Conservation (phyloP, 495 filamentous ascomycete genomes). For the Daldinia vernicosa region DNA sequence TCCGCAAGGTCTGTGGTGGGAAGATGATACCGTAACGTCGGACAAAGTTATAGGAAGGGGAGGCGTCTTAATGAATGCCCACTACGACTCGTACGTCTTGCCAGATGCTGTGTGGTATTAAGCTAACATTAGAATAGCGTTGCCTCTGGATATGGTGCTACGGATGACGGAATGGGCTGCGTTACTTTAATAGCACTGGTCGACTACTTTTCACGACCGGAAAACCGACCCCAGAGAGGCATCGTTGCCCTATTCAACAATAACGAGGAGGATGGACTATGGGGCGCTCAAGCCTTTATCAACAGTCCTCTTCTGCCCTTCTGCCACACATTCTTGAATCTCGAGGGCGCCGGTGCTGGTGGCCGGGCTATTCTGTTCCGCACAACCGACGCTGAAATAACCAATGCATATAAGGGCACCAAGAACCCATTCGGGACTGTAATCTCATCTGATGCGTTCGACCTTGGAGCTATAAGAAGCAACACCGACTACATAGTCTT, state of each 20-base stretch:
- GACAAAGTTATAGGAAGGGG: constrained; percentile 66
- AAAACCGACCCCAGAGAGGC: constrained; percentile 79
- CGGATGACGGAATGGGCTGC: constrained; percentile 92
- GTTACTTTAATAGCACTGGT: constrained; percentile 88
- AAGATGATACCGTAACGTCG: constrained; percentile 49
- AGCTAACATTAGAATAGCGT: constrained; percentile 64
- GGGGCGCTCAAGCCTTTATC: constrained; percentile 86
- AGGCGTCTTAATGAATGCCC: constrained; percentile 90
- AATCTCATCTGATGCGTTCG: constrained; percentile 83
- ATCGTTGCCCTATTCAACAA: constrained; percentile 92
- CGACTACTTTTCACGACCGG: constrained; percentile 81
- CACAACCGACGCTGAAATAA: constrained; percentile 87
- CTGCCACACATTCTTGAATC: constrained; percentile 86
- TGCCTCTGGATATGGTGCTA: constrained; percentile 86
- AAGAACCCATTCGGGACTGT: constrained; percentile 85
- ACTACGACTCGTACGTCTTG: constrained; percentile 74
- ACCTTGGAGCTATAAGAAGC: constrained; percentile 76
- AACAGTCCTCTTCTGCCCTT: constrained; percentile 81
- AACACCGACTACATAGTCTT: constrained; percentile 93
- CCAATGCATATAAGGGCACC: constrained; percentile 73
- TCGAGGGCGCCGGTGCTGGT: constrained; percentile 94
- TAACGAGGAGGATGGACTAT: constrained; percentile 92
- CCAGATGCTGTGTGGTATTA: background rate
- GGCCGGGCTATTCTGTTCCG: constrained; percentile 89
- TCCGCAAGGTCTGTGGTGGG: constrained; percentile 72